Conservation (phyloP, 495 filamentous ascomycete genomes). For the Neurospora cerealis region DNA sequence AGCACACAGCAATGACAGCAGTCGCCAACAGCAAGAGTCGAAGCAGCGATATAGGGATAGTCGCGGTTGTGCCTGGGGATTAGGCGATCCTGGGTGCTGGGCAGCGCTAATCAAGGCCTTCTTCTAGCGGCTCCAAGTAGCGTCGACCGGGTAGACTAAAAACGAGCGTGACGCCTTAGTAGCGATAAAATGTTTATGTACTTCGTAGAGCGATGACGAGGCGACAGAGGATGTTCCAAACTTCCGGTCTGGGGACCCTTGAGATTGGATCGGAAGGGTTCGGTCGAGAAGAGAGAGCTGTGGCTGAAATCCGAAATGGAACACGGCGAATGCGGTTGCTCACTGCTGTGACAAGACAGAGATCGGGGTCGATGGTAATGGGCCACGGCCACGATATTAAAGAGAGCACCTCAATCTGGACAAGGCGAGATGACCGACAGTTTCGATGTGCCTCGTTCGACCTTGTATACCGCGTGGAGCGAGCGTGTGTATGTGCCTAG, state of each 20-base stretch:
- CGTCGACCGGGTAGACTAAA: constrained; percentile 2
- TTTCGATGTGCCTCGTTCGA: not conserved
- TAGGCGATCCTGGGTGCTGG: not conserved
- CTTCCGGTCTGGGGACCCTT: not conserved
- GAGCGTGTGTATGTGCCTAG: not conserved
- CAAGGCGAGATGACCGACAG: not conserved
- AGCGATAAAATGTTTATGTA: not conserved
- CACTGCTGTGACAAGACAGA: not conserved
- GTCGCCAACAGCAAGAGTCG: not conserved
- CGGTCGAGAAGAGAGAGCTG: not conserved
- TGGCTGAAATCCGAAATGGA: not conserved
- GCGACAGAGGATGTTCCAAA: not conserved
- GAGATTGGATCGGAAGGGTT: not conserved
- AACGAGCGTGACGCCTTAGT: constrained; percentile 15
- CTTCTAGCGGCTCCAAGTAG: not conserved
- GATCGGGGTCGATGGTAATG: not conserved
- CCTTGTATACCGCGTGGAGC: not conserved
- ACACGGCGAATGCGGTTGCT: not conserved
- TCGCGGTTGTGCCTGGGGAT: not conserved
- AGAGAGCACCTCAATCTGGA: not conserved
- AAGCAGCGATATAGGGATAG: not conserved
- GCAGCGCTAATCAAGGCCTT: not conserved
- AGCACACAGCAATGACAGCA: not conserved
- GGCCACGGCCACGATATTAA: not conserved
- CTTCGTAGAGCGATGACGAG: not conserved